A percentile compares a stretch with the other conserved stretches of the same genome.
phyloP scores from a whole-genome alignment of 1,139 yeast species.

The Hanseniaspora sp. region DNA sequence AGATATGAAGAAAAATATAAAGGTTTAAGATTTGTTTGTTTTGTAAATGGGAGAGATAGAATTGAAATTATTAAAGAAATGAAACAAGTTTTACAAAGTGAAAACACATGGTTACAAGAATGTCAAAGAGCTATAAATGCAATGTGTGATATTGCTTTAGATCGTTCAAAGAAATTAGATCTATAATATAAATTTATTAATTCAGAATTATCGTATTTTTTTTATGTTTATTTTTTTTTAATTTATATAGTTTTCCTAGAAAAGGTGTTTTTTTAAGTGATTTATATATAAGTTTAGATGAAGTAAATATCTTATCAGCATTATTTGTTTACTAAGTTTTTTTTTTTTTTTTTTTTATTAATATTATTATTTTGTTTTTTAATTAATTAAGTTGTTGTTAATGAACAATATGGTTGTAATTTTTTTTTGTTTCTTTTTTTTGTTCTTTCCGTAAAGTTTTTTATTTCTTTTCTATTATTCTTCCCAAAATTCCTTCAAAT shows the following conservation, averaged over 20 bases:
- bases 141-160: constrained; percentile 83
- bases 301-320: neutral
- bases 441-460: too few relatives aligned
- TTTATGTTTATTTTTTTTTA: neutral
- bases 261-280: neutral
- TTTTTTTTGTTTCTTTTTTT: too few relatives aligned
- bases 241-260: neutral
- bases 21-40: constrained; percentile 78
- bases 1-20: constrained; percentile 62
- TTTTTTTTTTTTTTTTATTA: too few relatives aligned
- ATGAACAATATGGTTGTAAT: too few relatives aligned
- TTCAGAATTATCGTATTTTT: neutral
- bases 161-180: constrained; percentile 45
- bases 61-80: constrained; percentile 55
- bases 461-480: too few relatives aligned
- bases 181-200: neutral
- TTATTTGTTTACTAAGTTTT: too few relatives aligned
- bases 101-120: constrained; percentile 35
- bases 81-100: constrained; percentile 41
- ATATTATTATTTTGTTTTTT: too few relatives aligned
- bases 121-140: constrained; percentile 60
- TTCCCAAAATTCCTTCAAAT: too few relatives aligned
- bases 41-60: constrained; percentile 73
- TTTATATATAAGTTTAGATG: too few relatives aligned
- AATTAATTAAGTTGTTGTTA: too few relatives aligned